Evolutionary conservation across 495 filamentous ascomycete genomes (phyloP).

Genomic region (Penicillium lagena): DNA sequence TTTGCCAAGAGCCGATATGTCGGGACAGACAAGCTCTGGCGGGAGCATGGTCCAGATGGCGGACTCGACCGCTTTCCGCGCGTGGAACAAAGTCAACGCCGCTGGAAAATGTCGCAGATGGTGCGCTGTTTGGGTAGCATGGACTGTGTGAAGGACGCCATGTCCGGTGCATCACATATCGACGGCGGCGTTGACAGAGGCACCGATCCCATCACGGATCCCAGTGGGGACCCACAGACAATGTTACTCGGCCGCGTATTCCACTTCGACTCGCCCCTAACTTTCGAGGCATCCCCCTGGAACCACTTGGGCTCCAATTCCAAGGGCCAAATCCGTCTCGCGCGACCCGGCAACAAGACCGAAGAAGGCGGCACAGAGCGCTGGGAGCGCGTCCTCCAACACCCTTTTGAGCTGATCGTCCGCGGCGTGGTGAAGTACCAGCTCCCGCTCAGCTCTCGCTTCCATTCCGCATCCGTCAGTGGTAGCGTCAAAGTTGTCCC

Average conservation of each 20-base stretch:
- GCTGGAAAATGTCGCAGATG: conserved; percentile 24
- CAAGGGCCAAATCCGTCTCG: conserved; percentile 72
- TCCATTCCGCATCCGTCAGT: conserved; percentile 48
- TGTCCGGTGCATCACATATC: conserved; percentile 3
- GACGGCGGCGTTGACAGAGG: conserved; percentile 54
- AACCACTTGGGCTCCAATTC: conserved; percentile 58
- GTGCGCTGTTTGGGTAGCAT: conserved; percentile 20
- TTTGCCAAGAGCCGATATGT: conserved; percentile 90
- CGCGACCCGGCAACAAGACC: conserved; percentile 82
- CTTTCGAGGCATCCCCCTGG: conserved; percentile 84
- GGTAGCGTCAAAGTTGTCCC: conserved; percentile 46
- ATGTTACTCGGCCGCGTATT: conserved; percentile 87
- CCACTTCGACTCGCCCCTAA: conserved; percentile 76
- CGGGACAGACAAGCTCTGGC: conserved; percentile 70
- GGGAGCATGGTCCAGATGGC: conserved; percentile 38
- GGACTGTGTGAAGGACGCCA: conserved; percentile 15
- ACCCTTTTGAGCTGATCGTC: conserved; percentile 88
- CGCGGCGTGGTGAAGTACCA: conserved; percentile 86
- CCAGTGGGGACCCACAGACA: conserved; percentile 63
- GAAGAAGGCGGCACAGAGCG: conserved; percentile 77
- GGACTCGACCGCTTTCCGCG: conserved; percentile 26
- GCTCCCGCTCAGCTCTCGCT: conserved; percentile 69
- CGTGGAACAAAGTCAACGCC: conserved; percentile 27
- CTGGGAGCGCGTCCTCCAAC: conserved; percentile 85
- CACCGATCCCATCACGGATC: conserved; percentile 63